Percentiles rank a stretch among this genome's conserved stretches.
phyloP scores from a whole-genome alignment of 768 basidiomycete genomes.

The Termitomyces sp. region DNA sequence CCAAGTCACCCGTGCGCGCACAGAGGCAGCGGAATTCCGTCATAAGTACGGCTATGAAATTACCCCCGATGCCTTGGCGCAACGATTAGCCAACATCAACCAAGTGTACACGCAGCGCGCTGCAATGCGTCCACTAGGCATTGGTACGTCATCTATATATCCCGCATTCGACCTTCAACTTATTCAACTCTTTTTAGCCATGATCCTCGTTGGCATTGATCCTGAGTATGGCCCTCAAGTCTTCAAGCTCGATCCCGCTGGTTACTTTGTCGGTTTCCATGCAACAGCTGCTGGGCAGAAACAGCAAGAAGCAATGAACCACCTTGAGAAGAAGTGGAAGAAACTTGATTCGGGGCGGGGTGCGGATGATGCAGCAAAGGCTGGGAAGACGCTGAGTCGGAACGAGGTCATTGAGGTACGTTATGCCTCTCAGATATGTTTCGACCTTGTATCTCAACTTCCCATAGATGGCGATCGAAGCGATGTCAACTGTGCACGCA shows the following conservation, averaged over 20 bases:
- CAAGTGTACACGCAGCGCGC: slow-evolving; percentile 98
- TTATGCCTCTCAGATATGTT: neutral
- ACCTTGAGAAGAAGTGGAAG: slow-evolving; percentile 99
- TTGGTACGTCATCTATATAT: slow-evolving; percentile 53
- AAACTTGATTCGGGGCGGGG: slow-evolving; percentile 78
- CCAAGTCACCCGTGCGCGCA: slow-evolving; percentile 82
- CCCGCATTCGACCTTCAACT: neutral
- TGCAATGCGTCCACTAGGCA: slow-evolving; percentile 94
- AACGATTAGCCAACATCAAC: slow-evolving; percentile 94
- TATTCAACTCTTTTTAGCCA: slow-evolving; percentile 50
- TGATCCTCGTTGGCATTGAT: slow-evolving; percentile 94
- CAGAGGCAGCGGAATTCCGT: slow-evolving; percentile 89
- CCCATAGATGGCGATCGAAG: slow-evolving; percentile 87
- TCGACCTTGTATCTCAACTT: neutral
- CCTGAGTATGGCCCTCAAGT: slow-evolving; percentile 91
- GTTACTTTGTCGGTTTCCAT: slow-evolving; percentile 98
- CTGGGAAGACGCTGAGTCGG: slow-evolving; percentile 68
- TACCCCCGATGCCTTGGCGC: slow-evolving; percentile 92
- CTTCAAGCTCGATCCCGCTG: slow-evolving; percentile 98
- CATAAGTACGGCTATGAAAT: slow-evolving; percentile 99
- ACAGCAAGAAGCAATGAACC: slow-evolving; percentile 98
- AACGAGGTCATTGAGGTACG: slow-evolving; percentile 88
- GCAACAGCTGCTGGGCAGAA: slow-evolving; percentile 96
- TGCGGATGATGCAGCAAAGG: slow-evolving; percentile 73
- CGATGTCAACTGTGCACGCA: slow-evolving; percentile 89